Evolutionary conservation across 2,329 filamentous ascomycete genomes (phyloP), one percentile per base, ranked within the genome.

Genomic region (Alternaria gaisen): DNA sequence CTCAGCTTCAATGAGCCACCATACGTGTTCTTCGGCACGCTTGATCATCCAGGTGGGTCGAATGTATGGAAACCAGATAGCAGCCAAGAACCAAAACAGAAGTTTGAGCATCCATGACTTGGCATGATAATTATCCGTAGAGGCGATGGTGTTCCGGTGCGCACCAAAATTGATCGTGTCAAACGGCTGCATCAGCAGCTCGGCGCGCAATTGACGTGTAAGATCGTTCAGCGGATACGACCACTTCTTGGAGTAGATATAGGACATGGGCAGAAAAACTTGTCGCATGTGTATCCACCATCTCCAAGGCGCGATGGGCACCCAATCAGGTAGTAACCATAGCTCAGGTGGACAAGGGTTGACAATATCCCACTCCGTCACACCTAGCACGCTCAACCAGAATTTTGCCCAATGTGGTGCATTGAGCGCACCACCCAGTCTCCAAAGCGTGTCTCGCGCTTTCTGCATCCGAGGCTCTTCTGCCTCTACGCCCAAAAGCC

Each of bases 281-380:
- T 91, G 89, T n/a, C 95, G 92, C 79, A 97, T 97, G 72, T 99
- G 95, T 72, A 98, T 92, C 94, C 94, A 97, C 94, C 94, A 97
- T 67, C 93, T 85, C 93, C 93, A 97, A 0, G 94, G 94, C 5
- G 93, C 89, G 73, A 97, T 86, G 1, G 94, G 94, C 3, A 93
- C 86, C 93, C 93, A 97, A 77, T 97, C 92, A 0, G 94, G 94
- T 4, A 97, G 81, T 41, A 97, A 84, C 95, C 95, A 99, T 44
- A 98, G 79, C 81, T 99, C 95, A 0, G 95, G 92, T 1, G 95
- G 95, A 2, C 95, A 89, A 0, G 95, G 95, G 71, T 98, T 99
- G 69, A 98, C 94, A 60, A 95, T 89, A 56, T 97, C 93, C 93
- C 94, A 99, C 28, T 90, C 83, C 74, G 89, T 89, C 4, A 98